These are phyloP conservation scores for Clonostachys byssicola DNA, from an alignment of 2,329 filamentous ascomycete species.

Conservation along the genomic window DNA sequence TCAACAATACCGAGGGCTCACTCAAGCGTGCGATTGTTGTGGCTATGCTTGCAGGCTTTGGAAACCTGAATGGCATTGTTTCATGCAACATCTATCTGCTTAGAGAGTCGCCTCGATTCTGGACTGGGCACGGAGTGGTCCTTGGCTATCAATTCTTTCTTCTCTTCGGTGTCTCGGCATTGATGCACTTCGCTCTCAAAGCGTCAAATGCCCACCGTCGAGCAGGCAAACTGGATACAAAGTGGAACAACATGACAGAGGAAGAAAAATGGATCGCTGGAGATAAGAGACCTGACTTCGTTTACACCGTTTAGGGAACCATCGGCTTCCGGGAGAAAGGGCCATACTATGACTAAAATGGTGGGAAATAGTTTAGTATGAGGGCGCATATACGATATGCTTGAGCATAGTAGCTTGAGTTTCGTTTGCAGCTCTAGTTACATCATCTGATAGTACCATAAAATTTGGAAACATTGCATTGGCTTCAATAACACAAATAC, in stretches of 20 bases:
- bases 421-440: no score
- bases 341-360: no score
- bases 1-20: constrained; percentile 68
- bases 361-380: no score
- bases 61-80: constrained; percentile 56
- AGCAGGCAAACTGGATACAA: constrained; percentile 50
- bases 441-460: no score
- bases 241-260: constrained; percentile 48
- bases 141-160: constrained; percentile 62
- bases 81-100: constrained; percentile 61
- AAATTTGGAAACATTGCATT: no score
- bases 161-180: constrained; percentile 57
- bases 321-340: no score
- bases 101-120: constrained; percentile 18
- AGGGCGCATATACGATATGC: no score
- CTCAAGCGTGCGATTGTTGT: constrained; percentile 64
- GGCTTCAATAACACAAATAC: no score
- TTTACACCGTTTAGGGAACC: constrained; percentile 19
- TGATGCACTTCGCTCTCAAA: constrained; percentile 54
- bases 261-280: constrained; percentile 53
- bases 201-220: constrained; percentile 56
- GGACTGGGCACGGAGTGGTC: constrained; percentile 56
- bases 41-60: constrained; percentile 58
- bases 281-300: constrained; percentile 38
- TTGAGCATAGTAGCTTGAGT: no score